Conservation (phyloP, 1,284 basidiomycete species). For the Pseudozyma sp. region DNA sequence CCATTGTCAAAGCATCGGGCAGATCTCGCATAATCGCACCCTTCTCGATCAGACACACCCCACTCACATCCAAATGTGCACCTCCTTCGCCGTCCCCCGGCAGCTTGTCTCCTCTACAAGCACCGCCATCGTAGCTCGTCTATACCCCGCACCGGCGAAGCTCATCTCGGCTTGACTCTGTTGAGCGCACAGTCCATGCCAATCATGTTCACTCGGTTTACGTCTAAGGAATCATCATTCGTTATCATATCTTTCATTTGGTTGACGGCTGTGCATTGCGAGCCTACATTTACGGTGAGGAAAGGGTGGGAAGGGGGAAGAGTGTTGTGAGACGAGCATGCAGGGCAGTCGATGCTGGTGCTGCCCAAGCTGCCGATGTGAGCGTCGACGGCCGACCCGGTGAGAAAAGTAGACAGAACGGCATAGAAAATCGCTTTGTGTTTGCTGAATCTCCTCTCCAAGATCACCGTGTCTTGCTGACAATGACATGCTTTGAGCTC, state of each 20-base stretch:
- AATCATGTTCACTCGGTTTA: no score
- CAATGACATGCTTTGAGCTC: background rate
- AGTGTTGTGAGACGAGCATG: background rate
- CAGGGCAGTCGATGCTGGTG: background rate
- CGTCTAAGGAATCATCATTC: background rate
- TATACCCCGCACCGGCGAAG: no score
- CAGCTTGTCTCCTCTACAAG: no score
- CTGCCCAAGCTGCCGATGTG: background rate
- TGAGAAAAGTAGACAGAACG: background rate
- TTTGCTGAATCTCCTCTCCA: background rate
- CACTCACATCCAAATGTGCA: no score
- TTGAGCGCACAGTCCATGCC: no score
- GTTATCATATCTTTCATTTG: slow-evolving; percentile 23
- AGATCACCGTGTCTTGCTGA: background rate
- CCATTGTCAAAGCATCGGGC: no score
- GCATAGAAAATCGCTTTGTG: no score
- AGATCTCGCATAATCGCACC: no score
- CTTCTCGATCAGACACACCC: no score
- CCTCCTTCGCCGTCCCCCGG: no score
- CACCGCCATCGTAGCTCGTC: no score
- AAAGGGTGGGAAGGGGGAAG: background rate
- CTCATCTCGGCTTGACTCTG: no score
- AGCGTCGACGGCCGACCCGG: background rate
- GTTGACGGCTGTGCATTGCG: slow-evolving; percentile 5
- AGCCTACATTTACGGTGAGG: slow-evolving; percentile 15